phyloP scores from a whole-genome alignment of 176 grass and related monocot species.

The bread wheat (Triticum aestivum) region IWGSC_CS_RefSeq_v2.1 NC_057798.1:754068567-754069066 shows the following conservation, averaged over 20 bases:
- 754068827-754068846: not conserved
- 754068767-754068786: constrained; percentile 43
- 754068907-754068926: no score
- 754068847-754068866: no score
- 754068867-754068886: no score
- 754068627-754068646: constrained; percentile 35
- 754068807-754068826: constrained; percentile 55
- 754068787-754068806: constrained; percentile 59
- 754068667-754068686: constrained; percentile 53
- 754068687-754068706: constrained; percentile 44
- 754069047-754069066: not conserved
- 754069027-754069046: not conserved
- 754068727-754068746: constrained; percentile 28
- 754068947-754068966: constrained; percentile 55
- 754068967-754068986: constrained; percentile 42
- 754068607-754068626: constrained; percentile 58
- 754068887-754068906: no score
- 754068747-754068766: constrained; percentile 27
- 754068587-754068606: no score
- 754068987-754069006: constrained; percentile 46
- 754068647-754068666: constrained; percentile 56
- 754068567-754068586: no score
- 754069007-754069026: constrained; percentile 25
- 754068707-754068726: constrained; percentile 34
- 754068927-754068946: constrained; percentile 48